A percentile compares a stretch with the other conserved stretches of the same genome.
phyloP scores from a whole-genome alignment of 805 yeast genomes.

The Jamesozyma rosinii region DNA sequence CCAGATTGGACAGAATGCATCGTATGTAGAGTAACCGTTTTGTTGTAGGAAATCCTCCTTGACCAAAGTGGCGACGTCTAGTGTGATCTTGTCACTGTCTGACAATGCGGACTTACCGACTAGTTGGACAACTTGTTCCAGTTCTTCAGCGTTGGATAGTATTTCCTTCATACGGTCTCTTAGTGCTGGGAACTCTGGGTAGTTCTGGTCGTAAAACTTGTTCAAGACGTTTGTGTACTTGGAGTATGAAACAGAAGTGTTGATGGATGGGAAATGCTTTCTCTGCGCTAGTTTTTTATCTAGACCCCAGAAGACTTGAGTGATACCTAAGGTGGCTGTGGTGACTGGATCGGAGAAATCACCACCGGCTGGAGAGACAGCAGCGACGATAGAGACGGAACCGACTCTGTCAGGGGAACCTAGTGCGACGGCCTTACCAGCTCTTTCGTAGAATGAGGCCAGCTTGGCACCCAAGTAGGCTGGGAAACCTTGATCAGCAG shows the following conservation, averaged over 20 bases:
- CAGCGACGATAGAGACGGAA: constrained; percentile 98
- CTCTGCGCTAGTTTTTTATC: constrained; percentile 98
- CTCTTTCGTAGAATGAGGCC: constrained; percentile 98
- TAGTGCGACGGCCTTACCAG: constrained; percentile 89
- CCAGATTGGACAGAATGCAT: constrained; percentile 99
- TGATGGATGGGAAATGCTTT: constrained; percentile 98
- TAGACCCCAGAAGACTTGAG: constrained; percentile 99
- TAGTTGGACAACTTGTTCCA: constrained; percentile 97
- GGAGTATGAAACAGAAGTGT: constrained; percentile 92
- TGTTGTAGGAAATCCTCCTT: constrained; percentile 98
- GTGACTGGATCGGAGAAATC: constrained; percentile 99
- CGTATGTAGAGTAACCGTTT: constrained; percentile 96
- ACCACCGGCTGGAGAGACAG: constrained; percentile 99
- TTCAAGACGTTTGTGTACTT: constrained; percentile 84
- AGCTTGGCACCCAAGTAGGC: constrained; percentile 98
- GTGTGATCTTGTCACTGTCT: constrained; percentile 91
- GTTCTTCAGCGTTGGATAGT: constrained; percentile 91
- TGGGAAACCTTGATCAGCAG: constrained; percentile 99
- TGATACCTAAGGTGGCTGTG: constrained; percentile 94
- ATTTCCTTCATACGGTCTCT: constrained; percentile 93
- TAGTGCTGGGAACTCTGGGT: constrained; percentile 82
- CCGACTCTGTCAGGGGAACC: constrained; percentile 97
- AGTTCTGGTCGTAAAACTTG: constrained; percentile 75
- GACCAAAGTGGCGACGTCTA: constrained; percentile 83
- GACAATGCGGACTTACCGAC: constrained; percentile 98